Base-by-base conservation (phyloP, 2,329 filamentous ascomycete species). In the Laburnicola sp. region DNA sequence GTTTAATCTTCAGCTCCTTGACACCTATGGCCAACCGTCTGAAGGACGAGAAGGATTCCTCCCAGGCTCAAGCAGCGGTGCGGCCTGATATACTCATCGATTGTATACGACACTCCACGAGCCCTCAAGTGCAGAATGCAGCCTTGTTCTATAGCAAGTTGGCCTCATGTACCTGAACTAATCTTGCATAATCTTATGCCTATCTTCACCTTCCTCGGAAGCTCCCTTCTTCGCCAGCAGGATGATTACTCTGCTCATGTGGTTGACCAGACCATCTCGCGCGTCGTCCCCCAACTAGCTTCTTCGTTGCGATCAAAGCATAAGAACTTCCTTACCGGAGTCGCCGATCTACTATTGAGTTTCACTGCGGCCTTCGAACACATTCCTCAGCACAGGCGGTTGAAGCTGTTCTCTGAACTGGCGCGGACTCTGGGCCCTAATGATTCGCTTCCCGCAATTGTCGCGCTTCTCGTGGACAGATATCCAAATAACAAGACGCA, bases 151-250 rank as follows among this genome's bases (percentile, higher is more conserved):
- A 89, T 97, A 51, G 91, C 93, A 23, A 88, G 86, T 50, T 99
- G 35, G 93, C 94, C 22, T 87, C 87, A 34, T 89, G 92, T 91
- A 0, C 94, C 95, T 0, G 92, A 96, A 70, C 78, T 96, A 41
- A 90, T 99, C 2, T 80, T 99, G 50, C 93, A 99, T 74, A 97
- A 91, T 62, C 90, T 99, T 47, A 99, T 99, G 94, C 94, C 94
- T 9, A 93, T 99, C 45, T 99, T 99, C 75, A 97, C 94, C 0
- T 97, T 97, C 70, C 97, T 97, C 87, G 91, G 93, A 36, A 88
- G 87, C 37, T 96, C 90, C 3, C 87, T 97, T 21, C 81, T 99
- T 43, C 86, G 89, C 42, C 93, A 97, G 75, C 91, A 90, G 62
- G 95, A 99, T 64, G 93, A 97, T 63, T 97, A 97, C 75, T 97